Base-by-base conservation (phyloP, 2,329 filamentous ascomycete species). In the Stachybotrys echinatus region DNA sequence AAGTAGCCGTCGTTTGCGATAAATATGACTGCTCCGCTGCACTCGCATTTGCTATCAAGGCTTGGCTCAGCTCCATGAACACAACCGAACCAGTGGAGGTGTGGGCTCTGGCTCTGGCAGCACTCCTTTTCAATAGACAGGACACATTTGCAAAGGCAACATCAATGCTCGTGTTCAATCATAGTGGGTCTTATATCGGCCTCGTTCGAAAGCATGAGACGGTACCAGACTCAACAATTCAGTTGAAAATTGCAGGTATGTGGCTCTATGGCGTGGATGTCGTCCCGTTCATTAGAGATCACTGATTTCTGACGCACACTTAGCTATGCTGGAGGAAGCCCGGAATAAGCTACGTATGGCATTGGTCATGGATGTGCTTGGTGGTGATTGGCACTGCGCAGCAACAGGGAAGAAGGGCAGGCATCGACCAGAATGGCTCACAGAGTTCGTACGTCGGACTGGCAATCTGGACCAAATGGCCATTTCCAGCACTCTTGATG, bases 1-100 rank as follows among this genome's bases (percentile, higher is more conserved):
- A 58, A 12, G 37, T 70, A 7, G 58, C 65, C 1, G 50, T 55
- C 2, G 37, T 64, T 4, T 59, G 57, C 31, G 53, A 61, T 42
- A 60, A 63, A 19, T 70, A 66, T 31, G 44, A 52, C 21, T 56
- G 51, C 46, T 48, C 19, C n/a, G 42, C 34, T 23, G 3, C 47
- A 17, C 47, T 48, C 47, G 23, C 34, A 23, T 48, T 48, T 23
- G 47, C 37, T 37, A 48, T 48, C 18, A 4, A 23, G 5, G 42
- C 7, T 14, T 48, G 47, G 47, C 47, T 48, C 39, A 18, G 18
- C 39, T 10, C 8, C 39, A 10, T 12, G 7, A 42, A 10, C 39
- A 42, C 39, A 10, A 37, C 31, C 17, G 39, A 42, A 8, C 12
- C 19, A 7, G 39, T 10, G 39, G 39, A 42, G 19, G 19, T 42